These are phyloP conservation scores for Candida labiduridarum DNA, from an alignment of 1,139 yeast genomes.

Conservation along the genomic window DNA sequence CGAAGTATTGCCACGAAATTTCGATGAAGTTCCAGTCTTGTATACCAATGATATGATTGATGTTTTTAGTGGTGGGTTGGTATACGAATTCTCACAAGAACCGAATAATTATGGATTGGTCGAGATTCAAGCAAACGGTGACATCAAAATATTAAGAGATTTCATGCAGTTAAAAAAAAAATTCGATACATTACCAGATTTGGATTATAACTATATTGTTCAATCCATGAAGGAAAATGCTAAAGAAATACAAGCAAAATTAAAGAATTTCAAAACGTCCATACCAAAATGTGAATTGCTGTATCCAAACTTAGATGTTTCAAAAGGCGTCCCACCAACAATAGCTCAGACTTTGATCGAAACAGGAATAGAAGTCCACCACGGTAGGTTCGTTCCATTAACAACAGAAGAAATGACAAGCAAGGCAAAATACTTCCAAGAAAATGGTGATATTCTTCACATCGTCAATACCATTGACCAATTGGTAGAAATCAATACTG, in stretches of 20 bases:
- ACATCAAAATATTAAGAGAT: constrained; percentile 56
- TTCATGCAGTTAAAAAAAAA: constrained; percentile 53
- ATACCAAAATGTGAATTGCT: constrained; percentile 42
- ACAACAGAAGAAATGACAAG: constrained; percentile 40
- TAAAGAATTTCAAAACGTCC: constrained; percentile 24
- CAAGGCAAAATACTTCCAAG: constrained; percentile 35
- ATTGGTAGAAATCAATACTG: constrained; percentile 23
- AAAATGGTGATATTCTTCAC: constrained; percentile 35
- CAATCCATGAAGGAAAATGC: constrained; percentile 29
- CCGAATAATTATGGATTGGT: constrained; percentile 89
- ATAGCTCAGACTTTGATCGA: constrained; percentile 47
- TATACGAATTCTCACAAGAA: constrained; percentile 89
- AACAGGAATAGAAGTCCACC: constrained; percentile 45
- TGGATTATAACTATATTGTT: constrained; percentile 27
- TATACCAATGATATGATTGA: constrained; percentile 75
- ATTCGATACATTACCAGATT: constrained; percentile 36
- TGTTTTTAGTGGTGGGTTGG: constrained; percentile 90
- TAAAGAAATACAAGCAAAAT: constrained; percentile 26
- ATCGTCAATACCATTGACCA: constrained; percentile 22
- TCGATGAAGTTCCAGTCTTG: constrained; percentile 75
- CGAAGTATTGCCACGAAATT: constrained; percentile 74
- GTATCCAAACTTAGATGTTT: constrained; percentile 56
- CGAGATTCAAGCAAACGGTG: constrained; percentile 56
- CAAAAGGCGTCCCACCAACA: constrained; percentile 49
- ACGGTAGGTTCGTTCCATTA: constrained; percentile 52